Evolutionary conservation across 257 asterid species (phyloP).

Genomic region (Paraleonurus japonicus): DNA sequence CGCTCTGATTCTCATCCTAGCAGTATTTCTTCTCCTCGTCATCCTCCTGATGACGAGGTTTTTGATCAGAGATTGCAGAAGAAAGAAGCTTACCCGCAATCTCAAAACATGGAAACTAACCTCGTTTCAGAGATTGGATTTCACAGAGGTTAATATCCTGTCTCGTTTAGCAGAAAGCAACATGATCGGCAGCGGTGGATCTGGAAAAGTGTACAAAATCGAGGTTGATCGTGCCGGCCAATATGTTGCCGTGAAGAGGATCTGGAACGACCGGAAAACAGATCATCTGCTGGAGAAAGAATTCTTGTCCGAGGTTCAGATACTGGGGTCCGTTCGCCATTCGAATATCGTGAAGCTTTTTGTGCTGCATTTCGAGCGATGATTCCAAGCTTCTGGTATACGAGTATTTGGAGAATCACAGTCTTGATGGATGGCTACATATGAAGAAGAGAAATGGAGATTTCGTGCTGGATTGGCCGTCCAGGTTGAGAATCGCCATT

Average conservation of each 20-base stretch:
- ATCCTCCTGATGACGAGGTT: conserved; percentile 31
- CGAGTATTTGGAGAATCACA: conserved; percentile 54
- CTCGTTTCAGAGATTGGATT: conserved; percentile 64
- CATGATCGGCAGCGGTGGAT: conserved; percentile 57
- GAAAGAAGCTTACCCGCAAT: conserved; percentile 54
- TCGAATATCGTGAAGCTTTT: conserved; percentile 53
- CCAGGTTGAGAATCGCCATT: conserved; percentile 44
- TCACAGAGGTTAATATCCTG: conserved; percentile 40
- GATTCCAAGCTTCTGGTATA: conserved; percentile 51
- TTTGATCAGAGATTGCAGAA: conserved; percentile 47
- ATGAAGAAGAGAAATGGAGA: conserved; percentile 35
- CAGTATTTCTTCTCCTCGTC: conserved; percentile 31
- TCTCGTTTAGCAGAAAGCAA: conserved; percentile 35
- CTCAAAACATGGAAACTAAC: conserved; percentile 71
- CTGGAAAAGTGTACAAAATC: conserved; percentile 51
- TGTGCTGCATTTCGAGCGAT: conserved; percentile 51
- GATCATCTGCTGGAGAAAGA: conserved; percentile 43
- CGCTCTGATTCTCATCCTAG: conserved; percentile 49
- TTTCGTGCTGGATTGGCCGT: conserved; percentile 44
- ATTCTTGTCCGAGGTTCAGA: conserved; percentile 47
- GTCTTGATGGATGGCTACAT: conserved; percentile 54
- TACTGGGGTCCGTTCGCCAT: conserved; percentile 51
- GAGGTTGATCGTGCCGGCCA: conserved; percentile 30
- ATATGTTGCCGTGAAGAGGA: conserved; percentile 53
- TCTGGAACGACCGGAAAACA: conserved; percentile 35